Evolutionary conservation across 1,284 basidiomycete genomes (phyloP), one percentile per base, ranked within the genome.

Genomic region (Moesziomyces antarcticus): DNA sequence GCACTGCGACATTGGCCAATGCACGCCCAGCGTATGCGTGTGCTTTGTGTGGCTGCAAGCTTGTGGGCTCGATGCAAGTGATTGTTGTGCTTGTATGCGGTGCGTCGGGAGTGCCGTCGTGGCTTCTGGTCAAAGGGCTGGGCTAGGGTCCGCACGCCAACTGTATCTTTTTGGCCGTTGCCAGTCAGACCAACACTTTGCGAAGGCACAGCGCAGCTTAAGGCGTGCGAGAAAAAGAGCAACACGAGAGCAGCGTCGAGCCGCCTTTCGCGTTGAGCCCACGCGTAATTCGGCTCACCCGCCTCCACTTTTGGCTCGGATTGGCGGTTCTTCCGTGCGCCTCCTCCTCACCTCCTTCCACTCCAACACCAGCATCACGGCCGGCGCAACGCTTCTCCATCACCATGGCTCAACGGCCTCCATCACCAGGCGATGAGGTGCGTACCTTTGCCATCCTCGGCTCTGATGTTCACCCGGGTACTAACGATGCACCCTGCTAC

Each of bases 391-490:
- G n/a, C n/a, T 20, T 2, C 16, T 14, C 4, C 22, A 37, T 21
- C 41, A 43, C 20, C 45, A 73, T 73, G 71, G 40, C 61, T 18
- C 56, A 35, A 21, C 46, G 54, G 33, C 64, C 73, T 24, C 60
- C 73, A 42, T 75, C 73, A 18, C 64, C 68, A 14, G 68, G 57
- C 42, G 67, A 75, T 33, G 73, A 67, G 50, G 72, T 74, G 40
- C 44, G 72, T 63, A 5, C n/a, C 37, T 18, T 30, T 18, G 18
- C 16, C 42, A 8, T 8, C 25, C 5, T 27, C 1, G 5, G 25
- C 8, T 27, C 25, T 27, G 8, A 7, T 27, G 25, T 5, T 7
- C 6, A 6, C 8, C 25, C 25, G 1, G 8, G 7, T 27, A 6
- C 25, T 7, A 27, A 27, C 25, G 25, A 27, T 27, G 25, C 25